Conservation (phyloP, 1,284 basidiomycete genomes). For the Fomitopsis pinicola region DNA sequence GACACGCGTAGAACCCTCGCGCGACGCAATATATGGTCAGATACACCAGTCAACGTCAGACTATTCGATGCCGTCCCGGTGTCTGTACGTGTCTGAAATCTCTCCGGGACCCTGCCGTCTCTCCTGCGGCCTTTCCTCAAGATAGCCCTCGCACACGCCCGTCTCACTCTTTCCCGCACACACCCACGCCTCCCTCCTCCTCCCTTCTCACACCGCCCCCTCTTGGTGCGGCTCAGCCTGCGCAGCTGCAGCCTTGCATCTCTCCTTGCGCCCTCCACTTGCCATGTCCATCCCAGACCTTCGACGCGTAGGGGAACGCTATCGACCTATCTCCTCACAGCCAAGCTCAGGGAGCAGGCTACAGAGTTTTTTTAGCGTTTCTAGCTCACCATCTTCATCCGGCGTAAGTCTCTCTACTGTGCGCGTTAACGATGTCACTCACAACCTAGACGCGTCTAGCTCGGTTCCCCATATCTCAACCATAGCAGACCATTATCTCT, state of each 20-base stretch:
- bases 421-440: background rate
- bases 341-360: slow-evolving; percentile 5
- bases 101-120: background rate
- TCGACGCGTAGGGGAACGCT: slow-evolving; percentile 5
- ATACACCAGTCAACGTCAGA: background rate
- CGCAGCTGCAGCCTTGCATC: slow-evolving; percentile 7
- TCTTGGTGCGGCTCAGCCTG: slow-evolving; percentile 9
- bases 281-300: slow-evolving; percentile 9
- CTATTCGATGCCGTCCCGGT: background rate
- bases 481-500: slow-evolving; percentile 25
- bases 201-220: slow-evolving; percentile 28
- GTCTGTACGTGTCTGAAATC: background rate
- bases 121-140: background rate
- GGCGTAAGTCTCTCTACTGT: slow-evolving; percentile 10
- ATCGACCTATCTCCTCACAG: slow-evolving; percentile 5
- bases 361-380: slow-evolving; percentile 15
- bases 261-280: slow-evolving; percentile 2
- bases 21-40: background rate
- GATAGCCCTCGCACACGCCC: background rate
- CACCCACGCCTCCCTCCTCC: slow-evolving; percentile 37
- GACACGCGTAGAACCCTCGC: background rate
- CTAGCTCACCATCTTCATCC: slow-evolving; percentile 20
- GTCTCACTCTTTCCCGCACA: slow-evolving; percentile 4
- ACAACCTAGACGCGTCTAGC: slow-evolving; percentile 2
- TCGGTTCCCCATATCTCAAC: slow-evolving; percentile 26